These are phyloP conservation scores for Salix viminalis DNA, from an alignment of 345 rosid species.

Conservation along the genomic window DNA sequence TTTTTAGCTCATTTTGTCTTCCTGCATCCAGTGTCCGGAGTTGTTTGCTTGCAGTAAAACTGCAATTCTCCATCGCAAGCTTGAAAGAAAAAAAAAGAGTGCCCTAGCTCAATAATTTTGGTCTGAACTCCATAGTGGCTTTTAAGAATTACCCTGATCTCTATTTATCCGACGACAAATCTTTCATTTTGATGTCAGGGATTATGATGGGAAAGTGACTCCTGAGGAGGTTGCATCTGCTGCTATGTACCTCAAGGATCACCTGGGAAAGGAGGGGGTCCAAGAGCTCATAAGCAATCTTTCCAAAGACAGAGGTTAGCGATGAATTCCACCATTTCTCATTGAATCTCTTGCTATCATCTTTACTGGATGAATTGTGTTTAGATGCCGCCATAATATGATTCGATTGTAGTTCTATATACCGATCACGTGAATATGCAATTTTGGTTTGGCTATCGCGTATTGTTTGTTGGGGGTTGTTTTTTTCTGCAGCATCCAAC, in stretches of 20 bases:
- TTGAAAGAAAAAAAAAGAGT: not conserved
- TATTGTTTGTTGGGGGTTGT: not conserved
- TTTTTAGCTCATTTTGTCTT: not conserved
- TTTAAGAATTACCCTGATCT: not conserved
- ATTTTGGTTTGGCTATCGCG: not conserved
- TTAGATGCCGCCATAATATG: not conserved
- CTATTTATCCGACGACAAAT: not conserved
- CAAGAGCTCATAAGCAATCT: constrained; percentile 85
- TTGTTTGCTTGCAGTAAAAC: not conserved
- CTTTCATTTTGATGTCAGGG: constrained; percentile 45
- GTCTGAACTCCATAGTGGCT: not conserved
- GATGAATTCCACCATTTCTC: not conserved
- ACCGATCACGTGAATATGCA: not conserved
- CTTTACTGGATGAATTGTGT: not conserved
- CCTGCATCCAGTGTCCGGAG: not conserved
- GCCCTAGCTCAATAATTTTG: not conserved
- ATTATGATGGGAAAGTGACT: constrained; percentile 88
- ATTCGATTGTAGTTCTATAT: not conserved
- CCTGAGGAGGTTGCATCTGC: constrained; percentile 94
- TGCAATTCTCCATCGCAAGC: not conserved
- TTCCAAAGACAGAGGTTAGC: constrained; percentile 79
- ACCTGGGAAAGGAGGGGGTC: constrained; percentile 80
- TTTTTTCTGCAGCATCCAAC: not conserved
- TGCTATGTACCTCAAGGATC: constrained; percentile 75
- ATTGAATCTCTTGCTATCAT: not conserved